Base-by-base conservation (phyloP, 2,329 filamentous ascomycete species). In the Metarhizium humberi region DNA sequence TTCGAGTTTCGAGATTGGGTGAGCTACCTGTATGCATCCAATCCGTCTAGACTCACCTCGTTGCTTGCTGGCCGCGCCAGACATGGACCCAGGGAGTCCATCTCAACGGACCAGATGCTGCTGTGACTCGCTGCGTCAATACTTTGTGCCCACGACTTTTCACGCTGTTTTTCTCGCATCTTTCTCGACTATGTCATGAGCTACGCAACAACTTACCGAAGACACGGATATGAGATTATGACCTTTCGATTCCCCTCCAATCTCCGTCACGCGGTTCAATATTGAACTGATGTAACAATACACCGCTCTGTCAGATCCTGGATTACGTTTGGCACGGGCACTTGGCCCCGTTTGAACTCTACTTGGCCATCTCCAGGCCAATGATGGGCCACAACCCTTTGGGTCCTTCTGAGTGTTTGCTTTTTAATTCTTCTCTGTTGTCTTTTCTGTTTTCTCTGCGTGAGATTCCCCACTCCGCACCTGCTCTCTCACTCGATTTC, bases 1-100 rank as follows among this genome's bases (percentile, higher is more conserved):
- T 80, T 79, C 61, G 66, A 71, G 55, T 71, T 78, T 56, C 59
- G 68, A 57, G 67, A 69, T 53, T 80, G 78, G 78, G 64, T 77
- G 58, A 63, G 63, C 43, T 78, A 78, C 61, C 73, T 81, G 57
- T 77, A 74, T 66, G 77, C 77, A 7, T 54, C 67, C 58, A 70
- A 69, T 56, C 76, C 76, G 25, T 81, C 77, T 42, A 71, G 72
- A 63, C 72, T 81, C 56, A 75, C 77, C 48, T 69, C 74, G 58
- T 71, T 80, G 60, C 71, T 81, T 56, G 72, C 74, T 58, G 72
- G 73, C 60, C 70, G 78, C 58, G 69, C 73, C 56, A 65, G 70
- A 25, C 20, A 25, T 25, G 20, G 20, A 55, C 55, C 36, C 25
- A 10, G 36, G 32, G 36, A 3, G 7, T 45, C 53, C 11, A 32